phyloP scores from a whole-genome alignment of 495 filamentous ascomycete genomes.

The Trichoderma erinaceum region DNA sequence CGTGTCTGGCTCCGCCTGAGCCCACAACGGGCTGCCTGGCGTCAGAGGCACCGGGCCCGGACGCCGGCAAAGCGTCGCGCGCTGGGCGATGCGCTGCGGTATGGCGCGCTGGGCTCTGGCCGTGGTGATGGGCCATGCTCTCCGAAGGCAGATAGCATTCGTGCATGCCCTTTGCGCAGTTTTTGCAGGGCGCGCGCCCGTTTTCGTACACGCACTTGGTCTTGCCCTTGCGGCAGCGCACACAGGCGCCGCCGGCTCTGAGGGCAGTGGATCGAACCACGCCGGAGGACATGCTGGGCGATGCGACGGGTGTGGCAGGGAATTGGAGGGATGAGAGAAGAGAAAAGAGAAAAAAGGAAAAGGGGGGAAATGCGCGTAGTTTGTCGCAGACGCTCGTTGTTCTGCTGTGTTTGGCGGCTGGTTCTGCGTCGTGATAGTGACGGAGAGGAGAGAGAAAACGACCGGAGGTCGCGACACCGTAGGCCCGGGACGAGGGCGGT shows the following conservation, averaged over 20 bases:
- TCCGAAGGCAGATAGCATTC: slow-evolving; percentile 49
- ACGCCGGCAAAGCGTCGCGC: slow-evolving; percentile 40
- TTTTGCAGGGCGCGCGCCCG: slow-evolving; percentile 45
- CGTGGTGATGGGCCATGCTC: slow-evolving; percentile 42
- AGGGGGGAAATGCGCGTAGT: neutral
- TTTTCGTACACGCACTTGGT: slow-evolving; percentile 50
- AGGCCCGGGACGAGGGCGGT: slow-evolving; percentile 4
- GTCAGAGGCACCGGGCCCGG: slow-evolving; percentile 36
- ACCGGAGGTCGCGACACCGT: slow-evolving; percentile 4
- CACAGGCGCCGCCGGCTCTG: slow-evolving; percentile 47
- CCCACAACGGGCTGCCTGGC: slow-evolving; percentile 36
- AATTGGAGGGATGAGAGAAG: neutral
- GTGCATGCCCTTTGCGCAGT: slow-evolving; percentile 50
- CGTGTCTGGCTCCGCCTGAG: slow-evolving; percentile 38
- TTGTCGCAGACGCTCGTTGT: neutral
- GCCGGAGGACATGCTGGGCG: slow-evolving; percentile 32
- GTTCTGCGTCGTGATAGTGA: neutral
- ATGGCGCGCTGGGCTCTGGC: slow-evolving; percentile 33
- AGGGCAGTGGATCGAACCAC: slow-evolving; percentile 45
- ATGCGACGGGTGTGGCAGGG: slow-evolving; percentile 6
- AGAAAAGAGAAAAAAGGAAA: too few species aligned
- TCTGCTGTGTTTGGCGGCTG: neutral
- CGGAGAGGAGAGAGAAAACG: neutral
- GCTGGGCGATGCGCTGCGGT: slow-evolving; percentile 23
- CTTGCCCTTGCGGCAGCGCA: slow-evolving; percentile 50